Base-by-base conservation (phyloP, 768 basidiomycete species). In the Pleurotus djamor region DNA sequence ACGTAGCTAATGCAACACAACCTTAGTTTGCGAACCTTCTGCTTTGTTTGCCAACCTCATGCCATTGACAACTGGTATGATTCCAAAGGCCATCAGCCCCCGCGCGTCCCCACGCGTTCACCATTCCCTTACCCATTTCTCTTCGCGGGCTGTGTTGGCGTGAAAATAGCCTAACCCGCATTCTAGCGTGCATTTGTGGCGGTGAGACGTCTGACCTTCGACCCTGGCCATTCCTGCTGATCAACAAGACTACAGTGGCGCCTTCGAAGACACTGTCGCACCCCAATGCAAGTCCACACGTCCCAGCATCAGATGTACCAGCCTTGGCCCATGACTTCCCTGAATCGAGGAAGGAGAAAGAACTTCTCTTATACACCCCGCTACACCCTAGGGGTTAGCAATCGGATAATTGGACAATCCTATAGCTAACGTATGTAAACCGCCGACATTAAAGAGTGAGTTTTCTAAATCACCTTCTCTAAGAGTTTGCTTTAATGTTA, bases 141-240 rank as follows among this genome's bases (percentile, higher is more conserved):
- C 37, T 17, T n/a, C 54, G 14, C 35, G 44, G 41, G 54, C 41
- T 45, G 54, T 45, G 54, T 28, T 38, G 14, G 49, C 34, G 49
- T 51, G 21, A 33, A 14, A 38, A 14, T 36, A 52, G 34, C 34
- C 34, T 36, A 16, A 38, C 17, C 54, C 54, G 21, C 41, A 33
- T 56, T 56, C 54, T 56, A 56, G 54, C 41, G 54, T 56, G 54
- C 38, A 56, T 56, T 38, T 43, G 54, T 56, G 54, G 54, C 54
- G 54, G 16, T 50, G 49, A 38, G 54, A n/a, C n/a, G 41, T 56
- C 16, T 41, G 54, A 7, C 16, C 13, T 33, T 44, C 54, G 37
- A 41, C 54, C 54, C 54, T 56, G 9, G 38, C 38, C 49, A 17
- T 33, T 35, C 34, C 16, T 33, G 34, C 32, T 33, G 21, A 50